These are phyloP conservation scores for Lecanicillium sp. DNA, from an alignment of 2,329 filamentous ascomycete species.

Conservation along the genomic window DNA sequence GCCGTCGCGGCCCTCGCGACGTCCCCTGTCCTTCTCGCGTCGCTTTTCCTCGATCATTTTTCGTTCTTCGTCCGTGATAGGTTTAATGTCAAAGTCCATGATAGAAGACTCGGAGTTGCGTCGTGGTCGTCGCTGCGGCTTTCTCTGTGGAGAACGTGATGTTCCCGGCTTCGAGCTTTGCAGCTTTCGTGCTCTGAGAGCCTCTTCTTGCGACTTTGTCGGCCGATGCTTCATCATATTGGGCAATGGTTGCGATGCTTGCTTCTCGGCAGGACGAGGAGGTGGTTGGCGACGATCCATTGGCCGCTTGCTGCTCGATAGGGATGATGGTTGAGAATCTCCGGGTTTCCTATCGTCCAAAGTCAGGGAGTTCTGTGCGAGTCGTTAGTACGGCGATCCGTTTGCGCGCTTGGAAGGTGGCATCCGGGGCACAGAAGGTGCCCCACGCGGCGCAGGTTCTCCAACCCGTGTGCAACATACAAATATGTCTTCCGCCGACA, in stretches of 20 bases:
- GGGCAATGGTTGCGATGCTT: not conserved
- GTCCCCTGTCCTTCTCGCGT: slow-evolving; percentile 14
- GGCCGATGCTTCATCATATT: slow-evolving; percentile 46
- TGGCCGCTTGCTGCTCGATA: slow-evolving; percentile 6
- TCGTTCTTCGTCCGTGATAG: slow-evolving; percentile 50
- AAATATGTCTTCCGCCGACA: slow-evolving; percentile 66
- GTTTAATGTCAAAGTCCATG: slow-evolving; percentile 50
- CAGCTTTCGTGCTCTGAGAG: slow-evolving; percentile 39
- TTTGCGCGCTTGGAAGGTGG: too few relatives aligned
- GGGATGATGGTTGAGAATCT: slow-evolving; percentile 15
- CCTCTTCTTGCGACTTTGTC: slow-evolving; percentile 61
- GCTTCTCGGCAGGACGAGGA: slow-evolving; percentile 16
- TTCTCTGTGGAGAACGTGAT: slow-evolving; percentile 35
- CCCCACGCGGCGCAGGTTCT: not conserved
- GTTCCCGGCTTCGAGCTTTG: slow-evolving; percentile 13
- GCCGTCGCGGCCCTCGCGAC: slow-evolving; percentile 38
- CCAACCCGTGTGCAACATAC: slow-evolving; percentile 48
- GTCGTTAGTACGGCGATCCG: too few relatives aligned
- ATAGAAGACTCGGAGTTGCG: slow-evolving; percentile 78
- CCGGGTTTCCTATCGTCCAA: slow-evolving; percentile 52
- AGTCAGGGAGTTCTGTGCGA: slow-evolving; percentile 56
- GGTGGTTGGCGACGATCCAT: slow-evolving; percentile 9
- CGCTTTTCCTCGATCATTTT: slow-evolving; percentile 26
- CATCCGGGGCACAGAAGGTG: not conserved
- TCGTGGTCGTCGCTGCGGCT: slow-evolving; percentile 48